Evolutionary conservation across 805 yeast species (phyloP), one percentile per base, ranked within the genome.

Genomic region (Candida vartiovaarae): DNA sequence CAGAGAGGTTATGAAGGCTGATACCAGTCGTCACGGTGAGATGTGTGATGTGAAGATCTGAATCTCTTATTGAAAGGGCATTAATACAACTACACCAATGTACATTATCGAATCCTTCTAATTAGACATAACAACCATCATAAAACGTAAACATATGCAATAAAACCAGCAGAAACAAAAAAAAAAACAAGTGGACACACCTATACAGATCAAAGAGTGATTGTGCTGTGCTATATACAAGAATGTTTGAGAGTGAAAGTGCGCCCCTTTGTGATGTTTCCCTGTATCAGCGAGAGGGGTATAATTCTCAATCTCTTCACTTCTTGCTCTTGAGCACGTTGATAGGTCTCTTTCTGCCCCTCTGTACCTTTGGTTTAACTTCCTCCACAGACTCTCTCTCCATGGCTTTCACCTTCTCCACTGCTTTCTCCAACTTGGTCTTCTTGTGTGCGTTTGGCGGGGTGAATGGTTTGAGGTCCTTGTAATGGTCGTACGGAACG

Each of bases 1-100:
- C 40, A 76, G 99, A 59, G 98, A 93, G 62, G 76, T 87, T 40
- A 80, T 90, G 85, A 84, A 80, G 60, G 74, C 78, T 30, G 91
- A 83, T 51, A 82, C 90, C 3, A 71, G 80, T 27, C 71, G 75
- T 54, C 68, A 72, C 48, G 73, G 75, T 48, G 75, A 71, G 36
- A 63, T 67, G 64, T 70, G 74, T 48, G 67, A 67, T 48, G 73
- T 70, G 7, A 64, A 56, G 45, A 48, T 54, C 4, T 41, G 11
- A 15, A 34, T 20, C 7, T 6, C 20, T 41, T 9, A 20, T 24
- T 35, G 23, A 11, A 36, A 24, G 25, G 23, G 37, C 28, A n/a
- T 35, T 2, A 24, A 15, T 15, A 15, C 20, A 1, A 15, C 20
- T 2, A 15, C 20, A 15, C n/a, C n/a, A 15, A 15, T 15, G 20